A percentile compares a stretch with the other conserved stretches of the same genome.
phyloP scores from a whole-genome alignment of 2,329 filamentous ascomycete species.

The Hymenoscyphus albidus region DNA sequence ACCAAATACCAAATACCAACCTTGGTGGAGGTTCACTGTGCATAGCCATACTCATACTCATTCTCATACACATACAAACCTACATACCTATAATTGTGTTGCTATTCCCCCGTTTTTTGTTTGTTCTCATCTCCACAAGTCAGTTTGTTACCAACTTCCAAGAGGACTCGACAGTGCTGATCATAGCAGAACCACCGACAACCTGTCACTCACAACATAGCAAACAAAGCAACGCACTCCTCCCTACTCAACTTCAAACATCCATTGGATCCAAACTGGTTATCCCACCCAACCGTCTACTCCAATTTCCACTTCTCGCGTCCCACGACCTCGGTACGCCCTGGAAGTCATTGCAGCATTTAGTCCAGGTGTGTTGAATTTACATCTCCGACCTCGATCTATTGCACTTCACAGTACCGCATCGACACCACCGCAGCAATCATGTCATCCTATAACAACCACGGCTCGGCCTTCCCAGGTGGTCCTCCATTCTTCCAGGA shows the following conservation, averaged over 20 bases:
- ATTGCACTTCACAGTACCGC: not conserved
- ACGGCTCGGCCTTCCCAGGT: slow-evolving; percentile 7
- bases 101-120: slow-evolving; percentile 13
- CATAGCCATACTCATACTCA: slow-evolving; percentile 9
- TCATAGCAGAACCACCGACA: not conserved
- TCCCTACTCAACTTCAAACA: slow-evolving; percentile 2
- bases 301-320: not conserved
- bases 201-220: not conserved
- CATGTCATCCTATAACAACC: slow-evolving; percentile 16
- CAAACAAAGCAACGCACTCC: slow-evolving; percentile 9
- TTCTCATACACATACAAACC: no score
- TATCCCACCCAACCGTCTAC: slow-evolving; percentile 2
- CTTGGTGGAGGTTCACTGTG: slow-evolving; percentile 11
- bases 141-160: slow-evolving; percentile 8
- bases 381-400: not conserved
- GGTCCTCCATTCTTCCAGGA: slow-evolving; percentile 15
- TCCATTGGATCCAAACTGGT: slow-evolving; percentile 10
- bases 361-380: not conserved
- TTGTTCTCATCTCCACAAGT: slow-evolving; percentile 10
- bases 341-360: slow-evolving; percentile 9
- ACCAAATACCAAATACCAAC: no score
- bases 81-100: slow-evolving; percentile 12
- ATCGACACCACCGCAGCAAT: not conserved
- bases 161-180: slow-evolving; percentile 6
- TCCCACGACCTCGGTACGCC: slow-evolving; percentile 14